These are phyloP conservation scores for Corymbia calophylla DNA, from an alignment of 441 rosid species.

Conservation along the genomic window DNA sequence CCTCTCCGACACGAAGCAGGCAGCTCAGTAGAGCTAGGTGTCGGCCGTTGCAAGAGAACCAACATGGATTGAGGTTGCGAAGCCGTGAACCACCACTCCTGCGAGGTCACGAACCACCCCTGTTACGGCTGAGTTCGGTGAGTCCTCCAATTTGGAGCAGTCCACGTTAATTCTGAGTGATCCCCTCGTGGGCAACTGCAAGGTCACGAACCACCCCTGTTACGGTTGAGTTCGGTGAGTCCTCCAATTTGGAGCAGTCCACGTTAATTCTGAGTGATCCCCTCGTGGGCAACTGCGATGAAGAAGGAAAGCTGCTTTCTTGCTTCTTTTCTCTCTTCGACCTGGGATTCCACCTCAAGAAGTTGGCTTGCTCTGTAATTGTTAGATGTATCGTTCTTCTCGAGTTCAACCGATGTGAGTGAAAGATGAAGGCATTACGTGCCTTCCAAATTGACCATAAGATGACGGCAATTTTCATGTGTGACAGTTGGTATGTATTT, in stretches of 20 bases:
- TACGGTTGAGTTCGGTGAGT: neutral
- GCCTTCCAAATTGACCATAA: neutral
- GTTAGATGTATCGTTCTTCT: neutral
- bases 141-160: neutral
- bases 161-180: neutral
- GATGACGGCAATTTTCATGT: neutral
- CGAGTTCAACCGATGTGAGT: neutral
- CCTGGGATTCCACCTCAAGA: neutral
- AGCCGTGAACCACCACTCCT: too few species aligned
- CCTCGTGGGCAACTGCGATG: neutral
- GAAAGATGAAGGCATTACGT: neutral
- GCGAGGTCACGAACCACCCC: too few species aligned
- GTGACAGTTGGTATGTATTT: neutral
- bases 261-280: neutral
- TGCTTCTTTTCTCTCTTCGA: neutral
- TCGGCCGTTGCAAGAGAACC: neutral
- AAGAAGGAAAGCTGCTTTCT: neutral
- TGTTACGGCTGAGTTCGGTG: neutral
- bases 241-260: neutral
- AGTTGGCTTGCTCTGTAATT: neutral
- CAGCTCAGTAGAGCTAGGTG: neutral
- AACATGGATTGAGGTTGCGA: neutral
- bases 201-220: too few species aligned
- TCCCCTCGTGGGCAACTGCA: neutral
- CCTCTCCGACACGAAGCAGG: neutral